A percentile compares a stretch with the other conserved stretches of the same genome.
Conservation (phyloP, 768 basidiomycete species). For the Rhodotorula taiwanensis region DNA sequence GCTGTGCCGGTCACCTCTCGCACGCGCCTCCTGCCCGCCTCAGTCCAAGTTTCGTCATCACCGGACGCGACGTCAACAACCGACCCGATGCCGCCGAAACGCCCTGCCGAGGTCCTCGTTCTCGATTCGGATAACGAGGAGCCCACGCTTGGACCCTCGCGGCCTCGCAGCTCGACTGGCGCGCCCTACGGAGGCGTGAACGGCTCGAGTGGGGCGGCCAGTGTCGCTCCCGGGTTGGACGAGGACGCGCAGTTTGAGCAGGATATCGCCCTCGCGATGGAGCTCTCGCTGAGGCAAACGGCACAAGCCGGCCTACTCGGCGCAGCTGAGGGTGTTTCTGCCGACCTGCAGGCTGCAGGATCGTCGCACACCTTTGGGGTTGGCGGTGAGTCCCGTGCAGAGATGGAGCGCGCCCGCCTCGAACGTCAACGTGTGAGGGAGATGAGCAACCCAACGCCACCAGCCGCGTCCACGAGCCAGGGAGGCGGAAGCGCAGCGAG, state of each 20-base stretch:
- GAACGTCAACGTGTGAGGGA: constrained; percentile 14
- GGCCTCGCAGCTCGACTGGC: background rate
- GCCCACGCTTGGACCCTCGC: background rate
- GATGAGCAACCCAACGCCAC: too few species aligned
- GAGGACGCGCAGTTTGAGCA: constrained; percentile 1
- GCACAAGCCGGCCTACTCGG: too few species aligned
- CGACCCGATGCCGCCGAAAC: constrained; percentile 8
- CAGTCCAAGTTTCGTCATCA: background rate
- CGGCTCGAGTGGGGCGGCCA: background rate
- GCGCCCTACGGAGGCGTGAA: too few species aligned
- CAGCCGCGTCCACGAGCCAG: background rate
- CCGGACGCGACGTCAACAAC: background rate
- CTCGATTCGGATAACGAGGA: constrained; percentile 11
- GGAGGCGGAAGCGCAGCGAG: background rate
- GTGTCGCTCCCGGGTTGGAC: too few species aligned
- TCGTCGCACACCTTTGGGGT: too few species aligned
- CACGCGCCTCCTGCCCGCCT: background rate
- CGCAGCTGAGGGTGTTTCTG: background rate
- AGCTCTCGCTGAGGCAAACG: background rate
- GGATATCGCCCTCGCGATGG: constrained; percentile 3
- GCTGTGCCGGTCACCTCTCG: background rate
- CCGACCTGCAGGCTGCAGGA: too few species aligned
- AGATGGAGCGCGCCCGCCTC: constrained; percentile 24
- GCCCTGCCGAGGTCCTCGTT: constrained; percentile 12
- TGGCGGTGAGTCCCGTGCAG: constrained; percentile 1